Conservation (phyloP, 257 asterid species). For the Penstemon eatonii region DNA sequence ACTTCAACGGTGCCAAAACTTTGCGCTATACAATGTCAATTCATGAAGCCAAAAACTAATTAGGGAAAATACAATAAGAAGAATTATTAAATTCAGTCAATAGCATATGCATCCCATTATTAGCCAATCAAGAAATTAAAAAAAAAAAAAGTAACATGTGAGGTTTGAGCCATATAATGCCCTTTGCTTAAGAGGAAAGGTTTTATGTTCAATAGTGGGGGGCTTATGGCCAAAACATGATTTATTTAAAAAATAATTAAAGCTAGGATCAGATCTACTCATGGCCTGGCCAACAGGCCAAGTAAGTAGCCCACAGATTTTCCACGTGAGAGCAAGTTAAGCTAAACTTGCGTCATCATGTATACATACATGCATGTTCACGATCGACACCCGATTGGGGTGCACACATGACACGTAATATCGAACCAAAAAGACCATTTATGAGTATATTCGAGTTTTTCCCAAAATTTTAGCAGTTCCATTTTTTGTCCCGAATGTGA, state of each 20-base stretch:
- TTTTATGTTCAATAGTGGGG: conserved; percentile 18
- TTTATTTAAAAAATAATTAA: conserved; percentile 8
- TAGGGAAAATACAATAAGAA: not conserved
- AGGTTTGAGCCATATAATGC: conserved; percentile 16
- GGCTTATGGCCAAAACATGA: conserved; percentile 27
- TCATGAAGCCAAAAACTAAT: too few species aligned
- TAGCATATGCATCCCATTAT: not conserved
- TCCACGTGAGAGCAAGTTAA: not conserved
- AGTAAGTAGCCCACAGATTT: not conserved
- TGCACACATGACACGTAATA: too few species aligned
- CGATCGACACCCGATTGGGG: too few species aligned
- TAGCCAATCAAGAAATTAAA: not conserved
- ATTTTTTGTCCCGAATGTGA: too few species aligned
- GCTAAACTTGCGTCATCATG: too few species aligned
- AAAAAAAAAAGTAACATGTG: not conserved
- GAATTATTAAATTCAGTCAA: not conserved
- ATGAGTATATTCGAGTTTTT: too few species aligned
- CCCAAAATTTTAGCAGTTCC: too few species aligned
- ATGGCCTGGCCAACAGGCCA: not conserved
- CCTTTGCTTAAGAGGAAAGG: not conserved
- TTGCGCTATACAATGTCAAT: too few species aligned
- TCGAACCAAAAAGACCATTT: too few species aligned
- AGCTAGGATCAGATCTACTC: not conserved
- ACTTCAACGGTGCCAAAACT: too few species aligned
- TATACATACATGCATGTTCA: too few species aligned